Conservation (phyloP, 2,329 filamentous ascomycete genomes). For the Fusarium annulatum region DNA sequence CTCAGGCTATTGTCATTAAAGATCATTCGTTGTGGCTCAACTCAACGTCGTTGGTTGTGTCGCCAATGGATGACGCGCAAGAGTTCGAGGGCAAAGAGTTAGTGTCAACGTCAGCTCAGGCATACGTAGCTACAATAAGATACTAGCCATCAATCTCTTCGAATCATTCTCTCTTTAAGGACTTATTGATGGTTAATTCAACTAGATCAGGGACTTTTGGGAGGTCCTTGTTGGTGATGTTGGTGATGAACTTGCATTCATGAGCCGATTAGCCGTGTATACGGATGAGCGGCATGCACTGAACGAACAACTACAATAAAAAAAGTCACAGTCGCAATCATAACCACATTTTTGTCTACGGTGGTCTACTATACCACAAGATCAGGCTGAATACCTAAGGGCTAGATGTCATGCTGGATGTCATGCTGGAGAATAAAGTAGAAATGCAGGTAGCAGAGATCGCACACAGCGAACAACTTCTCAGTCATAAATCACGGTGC, state of each 20-base stretch:
- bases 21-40: not conserved
- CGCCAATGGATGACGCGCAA: not conserved
- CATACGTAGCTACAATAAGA: too few species aligned
- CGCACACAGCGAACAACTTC: not conserved
- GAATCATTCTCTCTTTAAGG: accelerated
- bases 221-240: not conserved
- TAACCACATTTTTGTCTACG: accelerated
- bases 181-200: too few species aligned
- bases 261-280: not conserved
- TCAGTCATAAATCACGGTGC: too few species aligned
- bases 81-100: too few species aligned
- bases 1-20: accelerated
- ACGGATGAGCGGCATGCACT: too few species aligned
- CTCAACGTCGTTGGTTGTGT: not conserved
- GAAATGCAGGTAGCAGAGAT: too few species aligned
- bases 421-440: accelerated
- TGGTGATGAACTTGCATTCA: not conserved
- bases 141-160: accelerated
- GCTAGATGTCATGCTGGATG: accelerated
- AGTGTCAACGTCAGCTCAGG: not conserved
- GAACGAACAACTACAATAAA: not conserved
- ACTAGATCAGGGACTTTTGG: not conserved
- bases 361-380: too few species aligned
- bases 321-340: too few species aligned
- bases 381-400: too few species aligned